Conservation (phyloP, 2,329 filamentous ascomycete species). For the Aspergillus sojae region DNA sequence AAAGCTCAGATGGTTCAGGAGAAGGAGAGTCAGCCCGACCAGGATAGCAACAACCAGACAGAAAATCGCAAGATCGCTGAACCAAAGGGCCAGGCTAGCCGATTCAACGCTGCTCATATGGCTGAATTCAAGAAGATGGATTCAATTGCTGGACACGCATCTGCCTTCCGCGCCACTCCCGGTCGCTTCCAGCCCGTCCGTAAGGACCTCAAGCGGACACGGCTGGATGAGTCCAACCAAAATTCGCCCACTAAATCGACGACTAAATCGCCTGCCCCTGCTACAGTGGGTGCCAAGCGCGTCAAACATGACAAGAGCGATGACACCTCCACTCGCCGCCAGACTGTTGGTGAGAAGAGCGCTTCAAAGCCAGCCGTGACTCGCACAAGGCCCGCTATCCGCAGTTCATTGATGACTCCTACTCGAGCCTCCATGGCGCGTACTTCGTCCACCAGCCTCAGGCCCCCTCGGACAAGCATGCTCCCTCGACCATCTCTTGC, state of each 20-base stretch:
- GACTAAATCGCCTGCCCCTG: slow-evolving; percentile 31
- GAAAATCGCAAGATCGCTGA: slow-evolving; percentile 72
- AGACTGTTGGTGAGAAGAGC: slow-evolving; percentile 23
- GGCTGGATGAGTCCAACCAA: slow-evolving; percentile 61
- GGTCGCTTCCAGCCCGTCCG: slow-evolving; percentile 44
- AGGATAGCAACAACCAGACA: slow-evolving; percentile 46
- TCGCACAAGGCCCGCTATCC: slow-evolving; percentile 49
- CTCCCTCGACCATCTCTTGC: slow-evolving; percentile 52
- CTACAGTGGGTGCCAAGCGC: slow-evolving; percentile 65
- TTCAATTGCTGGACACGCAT: slow-evolving; percentile 85
- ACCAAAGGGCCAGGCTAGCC: slow-evolving; percentile 74
- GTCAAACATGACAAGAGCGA: slow-evolving; percentile 68
- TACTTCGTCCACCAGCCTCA: slow-evolving; percentile 52
- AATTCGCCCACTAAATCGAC: slow-evolving; percentile 40
- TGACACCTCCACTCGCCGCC: slow-evolving; percentile 67
- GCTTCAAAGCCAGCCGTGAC: slow-evolving; percentile 27
- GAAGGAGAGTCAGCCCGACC: slow-evolving; percentile 57
- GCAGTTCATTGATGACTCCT: slow-evolving; percentile 69
- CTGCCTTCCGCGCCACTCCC: slow-evolving; percentile 63
- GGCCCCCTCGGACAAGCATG: slow-evolving; percentile 57
- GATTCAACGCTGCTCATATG: slow-evolving; percentile 85
- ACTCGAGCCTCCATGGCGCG: slow-evolving; percentile 75
- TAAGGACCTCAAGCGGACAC: slow-evolving; percentile 57
- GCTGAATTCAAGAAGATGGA: slow-evolving; percentile 97
- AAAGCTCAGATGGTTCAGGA: slow-evolving; percentile 68